phyloP scores from a whole-genome alignment of 768 basidiomycete genomes.

The Boletus speciosus region DNA sequence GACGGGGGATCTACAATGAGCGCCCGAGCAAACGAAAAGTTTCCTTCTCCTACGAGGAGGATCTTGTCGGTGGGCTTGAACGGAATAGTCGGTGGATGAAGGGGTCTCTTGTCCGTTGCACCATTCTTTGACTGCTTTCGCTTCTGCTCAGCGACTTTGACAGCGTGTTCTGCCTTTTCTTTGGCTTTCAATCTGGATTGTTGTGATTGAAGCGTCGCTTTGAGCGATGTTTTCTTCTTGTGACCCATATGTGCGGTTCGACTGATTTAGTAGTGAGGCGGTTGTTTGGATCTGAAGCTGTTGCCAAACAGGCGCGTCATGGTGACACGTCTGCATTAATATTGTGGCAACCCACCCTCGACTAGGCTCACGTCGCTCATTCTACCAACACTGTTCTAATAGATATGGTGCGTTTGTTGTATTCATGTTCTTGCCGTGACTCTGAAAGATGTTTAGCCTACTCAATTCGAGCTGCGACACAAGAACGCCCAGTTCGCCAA shows the following conservation, averaged over 20 bases:
- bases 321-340: conserved; percentile 13
- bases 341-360: neutral
- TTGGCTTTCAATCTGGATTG: conserved; percentile 64
- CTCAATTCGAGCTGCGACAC: conserved; percentile 78
- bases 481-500: conserved; percentile 79
- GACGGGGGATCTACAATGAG: conserved; percentile 50
- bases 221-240: conserved; percentile 56
- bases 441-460: conserved; percentile 47
- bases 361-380: conserved; percentile 28
- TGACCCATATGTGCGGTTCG: conserved; percentile 30
- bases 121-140: conserved; percentile 30
- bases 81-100: conserved; percentile 52
- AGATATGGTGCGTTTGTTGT: conserved; percentile 31
- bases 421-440: neutral
- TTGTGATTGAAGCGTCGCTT: conserved; percentile 65
- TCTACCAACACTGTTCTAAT: conserved; percentile 3
- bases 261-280: neutral
- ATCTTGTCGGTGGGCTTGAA: conserved; percentile 64
- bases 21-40: conserved; percentile 88
- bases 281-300: conserved; percentile 31
- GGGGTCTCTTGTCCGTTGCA: conserved; percentile 37
- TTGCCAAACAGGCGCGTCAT: conserved; percentile 25
- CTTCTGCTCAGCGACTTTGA: conserved; percentile 40
- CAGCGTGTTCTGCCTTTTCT: conserved; percentile 54
- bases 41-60: conserved; percentile 87